A percentile compares a stretch with the other conserved stretches of the same genome.
These are phyloP conservation scores for Apiospora aurea DNA, from an alignment of 2,329 filamentous ascomycete species.

Conservation along the genomic window DNA sequence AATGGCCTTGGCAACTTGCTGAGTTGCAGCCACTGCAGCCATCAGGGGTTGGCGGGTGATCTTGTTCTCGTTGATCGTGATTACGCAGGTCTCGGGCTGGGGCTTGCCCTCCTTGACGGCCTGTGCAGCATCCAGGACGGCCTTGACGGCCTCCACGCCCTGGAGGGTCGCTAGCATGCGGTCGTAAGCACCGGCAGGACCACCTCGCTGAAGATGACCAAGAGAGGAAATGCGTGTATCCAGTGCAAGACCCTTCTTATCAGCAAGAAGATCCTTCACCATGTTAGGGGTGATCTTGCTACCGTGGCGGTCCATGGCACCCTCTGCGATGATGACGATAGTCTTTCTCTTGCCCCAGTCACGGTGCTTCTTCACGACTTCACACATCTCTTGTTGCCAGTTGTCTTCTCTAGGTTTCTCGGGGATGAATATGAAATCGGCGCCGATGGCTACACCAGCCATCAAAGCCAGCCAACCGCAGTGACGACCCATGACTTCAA, in stretches of 20 bases:
- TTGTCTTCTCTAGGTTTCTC: slow-evolving; percentile 88
- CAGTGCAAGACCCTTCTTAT: slow-evolving; percentile 76
- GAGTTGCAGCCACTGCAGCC: slow-evolving; percentile 85
- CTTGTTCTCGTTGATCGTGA: slow-evolving; percentile 97
- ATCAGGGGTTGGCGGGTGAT: slow-evolving; percentile 90
- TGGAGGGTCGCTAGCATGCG: slow-evolving; percentile 92
- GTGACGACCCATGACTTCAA: slow-evolving; percentile 98
- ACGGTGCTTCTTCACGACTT: slow-evolving; percentile 80
- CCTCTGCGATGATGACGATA: slow-evolving; percentile 97
- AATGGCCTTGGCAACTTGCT: slow-evolving; percentile 84
- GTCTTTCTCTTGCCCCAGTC: slow-evolving; percentile 92
- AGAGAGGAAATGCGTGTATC: slow-evolving; percentile 95
- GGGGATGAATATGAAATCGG: slow-evolving; percentile 96
- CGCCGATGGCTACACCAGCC: slow-evolving; percentile 92
- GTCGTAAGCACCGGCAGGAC: slow-evolving; percentile 91
- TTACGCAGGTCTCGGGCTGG: slow-evolving; percentile 90
- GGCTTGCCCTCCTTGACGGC: slow-evolving; percentile 90
- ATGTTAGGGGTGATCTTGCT: slow-evolving; percentile 82
- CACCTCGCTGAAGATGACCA: slow-evolving; percentile 96
- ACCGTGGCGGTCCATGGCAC: slow-evolving; percentile 84
- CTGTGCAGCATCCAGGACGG: slow-evolving; percentile 90
- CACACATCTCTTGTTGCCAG: slow-evolving; percentile 90
- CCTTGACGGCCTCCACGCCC: slow-evolving; percentile 91
- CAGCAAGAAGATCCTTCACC: slow-evolving; percentile 88
- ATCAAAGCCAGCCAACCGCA: slow-evolving; percentile 98